Percentiles rank a stretch among this genome's conserved stretches.
phyloP scores from a whole-genome alignment of 31 red algal species.

The Odonthalia washingtoniensis region DNA sequence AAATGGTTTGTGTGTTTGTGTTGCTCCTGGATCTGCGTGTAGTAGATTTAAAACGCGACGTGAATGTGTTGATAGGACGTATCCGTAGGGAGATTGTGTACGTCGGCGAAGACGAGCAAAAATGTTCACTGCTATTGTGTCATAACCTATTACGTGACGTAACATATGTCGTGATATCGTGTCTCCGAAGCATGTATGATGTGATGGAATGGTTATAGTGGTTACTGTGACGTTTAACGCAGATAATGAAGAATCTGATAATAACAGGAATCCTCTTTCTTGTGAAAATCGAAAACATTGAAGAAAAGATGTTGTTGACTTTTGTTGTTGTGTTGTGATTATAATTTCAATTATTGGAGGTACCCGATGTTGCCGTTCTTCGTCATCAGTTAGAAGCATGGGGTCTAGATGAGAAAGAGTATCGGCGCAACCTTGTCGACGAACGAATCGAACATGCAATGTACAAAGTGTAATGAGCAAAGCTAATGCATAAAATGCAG shows the following conservation, averaged over 20 bases:
- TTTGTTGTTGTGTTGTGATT: background rate
- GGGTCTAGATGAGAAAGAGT: slow-evolving; percentile 26
- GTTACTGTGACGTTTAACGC: slow-evolving; percentile 65
- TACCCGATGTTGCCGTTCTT: background rate
- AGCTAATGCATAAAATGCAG: slow-evolving; percentile 45
- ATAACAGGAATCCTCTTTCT: slow-evolving; percentile 83
- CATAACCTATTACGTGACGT: slow-evolving; percentile 75
- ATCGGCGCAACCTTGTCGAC: slow-evolving; percentile 35
- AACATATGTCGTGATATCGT: slow-evolving; percentile 53
- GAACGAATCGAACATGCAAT: slow-evolving; percentile 55
- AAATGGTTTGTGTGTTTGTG: slow-evolving; percentile 28
- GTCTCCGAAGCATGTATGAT: slow-evolving; percentile 73
- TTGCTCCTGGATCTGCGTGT: slow-evolving; percentile 63
- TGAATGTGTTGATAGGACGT: slow-evolving; percentile 48
- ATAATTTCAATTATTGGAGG: slow-evolving; percentile 50
- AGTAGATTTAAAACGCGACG: slow-evolving; percentile 67
- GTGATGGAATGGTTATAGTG: slow-evolving; percentile 31
- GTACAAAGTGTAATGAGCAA: slow-evolving; percentile 46
- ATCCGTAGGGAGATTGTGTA: slow-evolving; percentile 40
- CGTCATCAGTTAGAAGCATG: background rate
- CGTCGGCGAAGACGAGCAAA: slow-evolving; percentile 73
- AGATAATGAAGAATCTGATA: slow-evolving; percentile 55
- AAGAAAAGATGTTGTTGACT: background rate
- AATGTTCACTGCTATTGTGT: slow-evolving; percentile 82
- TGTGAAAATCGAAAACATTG: slow-evolving; percentile 76